Evolutionary conservation across 192 early-diverging fungal species (phyloP).

Genomic region (Linnemannia schmuckeri): DNA sequence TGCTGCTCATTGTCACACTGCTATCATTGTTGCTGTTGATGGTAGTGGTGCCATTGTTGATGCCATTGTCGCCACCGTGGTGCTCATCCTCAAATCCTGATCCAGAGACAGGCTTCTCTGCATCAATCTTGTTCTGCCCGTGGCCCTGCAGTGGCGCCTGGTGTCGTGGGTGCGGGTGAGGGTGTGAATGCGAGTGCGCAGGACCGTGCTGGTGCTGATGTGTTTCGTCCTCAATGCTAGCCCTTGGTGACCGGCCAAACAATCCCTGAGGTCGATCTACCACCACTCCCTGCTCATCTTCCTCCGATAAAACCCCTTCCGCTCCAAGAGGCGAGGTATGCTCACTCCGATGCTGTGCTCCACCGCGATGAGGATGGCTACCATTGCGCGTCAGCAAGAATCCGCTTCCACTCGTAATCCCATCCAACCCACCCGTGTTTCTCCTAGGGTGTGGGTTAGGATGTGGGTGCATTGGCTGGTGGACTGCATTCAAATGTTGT

Average conservation of each 20-base stretch:
- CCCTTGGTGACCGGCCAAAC: neutral
- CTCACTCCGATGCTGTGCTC: slow-evolving; percentile 9
- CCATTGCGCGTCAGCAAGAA: slow-evolving; percentile 29
- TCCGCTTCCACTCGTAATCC: slow-evolving; percentile 13
- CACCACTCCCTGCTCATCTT: neutral
- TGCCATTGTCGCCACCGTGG: neutral
- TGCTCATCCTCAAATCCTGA: neutral
- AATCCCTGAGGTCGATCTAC: neutral
- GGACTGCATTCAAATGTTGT: slow-evolving; percentile 24
- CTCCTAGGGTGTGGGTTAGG: neutral
- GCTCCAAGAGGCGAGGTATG: slow-evolving; percentile 1
- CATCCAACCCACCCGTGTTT: slow-evolving; percentile 10
- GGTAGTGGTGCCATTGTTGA: neutral
- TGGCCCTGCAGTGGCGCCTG: slow-evolving; percentile 15
- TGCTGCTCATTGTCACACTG: neutral
- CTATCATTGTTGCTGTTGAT: slow-evolving; percentile 2
- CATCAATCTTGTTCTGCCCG: slow-evolving; percentile 39
- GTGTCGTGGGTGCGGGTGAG: slow-evolving; percentile 2
- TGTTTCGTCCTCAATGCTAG: slow-evolving; percentile 13
- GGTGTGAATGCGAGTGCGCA: neutral
- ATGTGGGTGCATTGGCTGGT: slow-evolving; percentile 23
- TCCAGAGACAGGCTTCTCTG: slow-evolving; percentile 9
- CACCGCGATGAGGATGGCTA: slow-evolving; percentile 15
- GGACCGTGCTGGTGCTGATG: neutral
- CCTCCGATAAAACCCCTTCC: neutral